These are phyloP conservation scores for Nyssa sinensis DNA, from an alignment of 148 eudicot genomes.

Conservation along the genomic window DNA sequence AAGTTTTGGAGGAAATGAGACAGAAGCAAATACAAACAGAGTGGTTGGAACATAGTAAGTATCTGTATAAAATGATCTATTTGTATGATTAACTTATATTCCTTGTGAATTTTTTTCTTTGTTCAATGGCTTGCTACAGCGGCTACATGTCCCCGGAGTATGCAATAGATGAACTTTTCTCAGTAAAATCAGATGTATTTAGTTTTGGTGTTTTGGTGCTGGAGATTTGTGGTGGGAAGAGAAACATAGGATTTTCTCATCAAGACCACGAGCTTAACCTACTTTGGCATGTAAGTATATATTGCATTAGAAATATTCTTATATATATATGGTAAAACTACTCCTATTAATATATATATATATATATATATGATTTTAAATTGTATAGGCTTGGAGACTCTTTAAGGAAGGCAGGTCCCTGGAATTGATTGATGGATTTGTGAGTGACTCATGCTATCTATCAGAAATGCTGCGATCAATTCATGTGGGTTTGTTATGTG, in stretches of 20 bases:
- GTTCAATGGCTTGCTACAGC: background rate
- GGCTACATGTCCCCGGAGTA: slow-evolving; percentile 6
- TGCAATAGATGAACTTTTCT: slow-evolving; percentile 3
- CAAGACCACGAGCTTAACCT: slow-evolving; percentile 4
- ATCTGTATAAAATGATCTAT: background rate
- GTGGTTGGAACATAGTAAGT: slow-evolving; percentile 10
- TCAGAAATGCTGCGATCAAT: slow-evolving; percentile 12
- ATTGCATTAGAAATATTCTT: too few species aligned
- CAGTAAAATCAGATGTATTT: slow-evolving; percentile 1
- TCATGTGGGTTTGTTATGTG: slow-evolving; percentile 12
- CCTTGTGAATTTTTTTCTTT: background rate
- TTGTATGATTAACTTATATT: background rate
- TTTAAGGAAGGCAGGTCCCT: background rate
- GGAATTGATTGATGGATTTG: background rate
- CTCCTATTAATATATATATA: too few species aligned
- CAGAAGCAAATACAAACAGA: background rate
- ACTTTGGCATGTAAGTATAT: background rate
- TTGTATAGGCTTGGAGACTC: slow-evolving; percentile 10
- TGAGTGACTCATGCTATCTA: background rate
- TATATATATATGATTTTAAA: too few species aligned
- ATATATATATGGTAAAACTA: too few species aligned
- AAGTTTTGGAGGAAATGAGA: slow-evolving; percentile 6
- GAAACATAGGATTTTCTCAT: slow-evolving; percentile 3
- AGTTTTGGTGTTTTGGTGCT: slow-evolving; percentile 2
- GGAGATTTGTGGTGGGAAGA: background rate